Percentiles rank a stretch among this genome's conserved stretches.
Evolutionary conservation across 2,329 filamentous ascomycete species (phyloP).

Genomic region (Nemania serpens): DNA sequence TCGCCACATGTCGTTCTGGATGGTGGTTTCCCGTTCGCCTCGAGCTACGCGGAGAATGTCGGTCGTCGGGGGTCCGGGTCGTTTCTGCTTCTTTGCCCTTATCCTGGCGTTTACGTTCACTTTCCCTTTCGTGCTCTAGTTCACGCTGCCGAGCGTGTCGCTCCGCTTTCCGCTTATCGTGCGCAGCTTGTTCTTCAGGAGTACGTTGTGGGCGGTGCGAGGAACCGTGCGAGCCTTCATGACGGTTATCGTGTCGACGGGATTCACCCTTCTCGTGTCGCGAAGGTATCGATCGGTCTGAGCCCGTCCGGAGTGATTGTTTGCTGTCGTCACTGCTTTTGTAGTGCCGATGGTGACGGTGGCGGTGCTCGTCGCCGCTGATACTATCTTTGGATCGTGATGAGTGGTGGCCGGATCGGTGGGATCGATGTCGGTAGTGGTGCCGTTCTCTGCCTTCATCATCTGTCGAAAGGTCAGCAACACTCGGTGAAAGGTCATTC

Average conservation of each 20-base stretch:
- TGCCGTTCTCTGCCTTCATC: slow-evolving; percentile 47
- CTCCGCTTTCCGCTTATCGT: slow-evolving; percentile 56
- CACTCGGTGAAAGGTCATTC: slow-evolving; percentile 49
- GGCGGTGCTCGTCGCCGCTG: slow-evolving; percentile 39
- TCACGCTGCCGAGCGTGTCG: slow-evolving; percentile 42
- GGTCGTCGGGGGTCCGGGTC: slow-evolving; percentile 26
- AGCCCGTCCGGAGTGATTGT: slow-evolving; percentile 33
- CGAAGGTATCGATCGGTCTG: slow-evolving; percentile 43
- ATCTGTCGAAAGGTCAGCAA: slow-evolving; percentile 63
- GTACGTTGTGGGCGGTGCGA: slow-evolving; percentile 47
- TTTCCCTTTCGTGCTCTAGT: slow-evolving; percentile 12
- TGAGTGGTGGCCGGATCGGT: slow-evolving; percentile 29
- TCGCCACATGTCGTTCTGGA: slow-evolving; percentile 37
- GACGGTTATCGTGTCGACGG: slow-evolving; percentile 24
- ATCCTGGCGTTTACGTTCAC: slow-evolving; percentile 36
- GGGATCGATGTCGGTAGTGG: slow-evolving; percentile 35
- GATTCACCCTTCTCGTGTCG: slow-evolving; percentile 44
- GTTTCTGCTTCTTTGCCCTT: slow-evolving; percentile 45
- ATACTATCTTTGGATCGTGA: slow-evolving; percentile 31
- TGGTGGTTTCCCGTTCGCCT: slow-evolving; percentile 49
- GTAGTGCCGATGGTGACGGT: slow-evolving; percentile 44
- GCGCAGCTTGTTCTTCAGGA: slow-evolving; percentile 53
- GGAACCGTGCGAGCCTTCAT: slow-evolving; percentile 31
- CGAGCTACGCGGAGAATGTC: slow-evolving; percentile 45
- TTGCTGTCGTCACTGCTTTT: slow-evolving; percentile 32